These are phyloP conservation scores for Wickerhamiella spandovensis DNA, from an alignment of 805 yeast genomes.

Conservation along the genomic window DNA sequence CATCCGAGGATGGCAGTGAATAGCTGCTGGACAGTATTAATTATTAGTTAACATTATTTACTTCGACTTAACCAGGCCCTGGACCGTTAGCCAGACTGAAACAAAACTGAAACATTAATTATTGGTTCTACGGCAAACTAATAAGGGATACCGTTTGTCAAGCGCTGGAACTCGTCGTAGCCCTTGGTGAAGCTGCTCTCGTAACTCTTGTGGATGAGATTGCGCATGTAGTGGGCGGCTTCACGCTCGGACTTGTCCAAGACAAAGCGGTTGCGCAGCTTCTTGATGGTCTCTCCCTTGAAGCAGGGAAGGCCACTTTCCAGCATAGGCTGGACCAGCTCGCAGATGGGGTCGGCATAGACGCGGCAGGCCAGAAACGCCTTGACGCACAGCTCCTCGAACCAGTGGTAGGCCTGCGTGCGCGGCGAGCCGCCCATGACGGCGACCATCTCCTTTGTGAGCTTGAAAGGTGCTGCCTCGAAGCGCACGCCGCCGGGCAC, in stretches of 20 bases:
- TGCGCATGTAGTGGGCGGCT: constrained; percentile 65
- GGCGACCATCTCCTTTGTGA: constrained; percentile 89
- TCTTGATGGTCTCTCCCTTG: constrained; percentile 72
- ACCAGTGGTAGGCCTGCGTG: constrained; percentile 84
- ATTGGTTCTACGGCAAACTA: constrained; percentile 23
- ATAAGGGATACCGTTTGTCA: constrained; percentile 96
- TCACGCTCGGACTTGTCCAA: constrained; percentile 71
- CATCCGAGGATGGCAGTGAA: background rate
- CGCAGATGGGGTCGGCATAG: constrained; percentile 69
- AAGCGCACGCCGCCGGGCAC: constrained; percentile 98
- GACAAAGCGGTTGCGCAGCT: constrained; percentile 64
- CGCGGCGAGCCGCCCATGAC: constrained; percentile 85
- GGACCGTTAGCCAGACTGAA: no score
- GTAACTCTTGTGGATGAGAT: constrained; percentile 63
- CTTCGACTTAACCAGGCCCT: background rate
- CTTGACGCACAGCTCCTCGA: constrained; percentile 88
- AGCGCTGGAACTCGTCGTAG: constrained; percentile 91
- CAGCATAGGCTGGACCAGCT: constrained; percentile 83
- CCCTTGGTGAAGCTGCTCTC: constrained; percentile 88
- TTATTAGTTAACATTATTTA: background rate
- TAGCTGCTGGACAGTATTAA: constrained; percentile 1
- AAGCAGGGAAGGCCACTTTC: constrained; percentile 94
- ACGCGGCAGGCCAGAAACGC: constrained; percentile 84
- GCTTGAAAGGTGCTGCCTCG: constrained; percentile 95
- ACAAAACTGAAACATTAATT: background rate